Conservation (phyloP, 2,329 filamentous ascomycete species). For the Aspergillus tanneri region DNA sequence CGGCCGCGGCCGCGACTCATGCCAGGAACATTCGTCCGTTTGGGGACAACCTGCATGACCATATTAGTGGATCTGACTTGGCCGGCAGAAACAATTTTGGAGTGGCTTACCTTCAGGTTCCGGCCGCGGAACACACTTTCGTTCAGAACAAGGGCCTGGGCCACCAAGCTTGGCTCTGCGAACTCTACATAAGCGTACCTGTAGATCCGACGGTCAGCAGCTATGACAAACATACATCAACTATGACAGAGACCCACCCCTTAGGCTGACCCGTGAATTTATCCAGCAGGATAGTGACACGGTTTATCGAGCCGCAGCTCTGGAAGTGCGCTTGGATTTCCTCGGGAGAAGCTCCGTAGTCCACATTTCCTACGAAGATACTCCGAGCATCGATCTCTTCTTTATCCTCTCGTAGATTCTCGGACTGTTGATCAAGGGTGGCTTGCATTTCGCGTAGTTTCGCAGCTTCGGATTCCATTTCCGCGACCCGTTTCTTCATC, state of each 20-base stretch:
- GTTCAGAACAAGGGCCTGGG: constrained; percentile 89
- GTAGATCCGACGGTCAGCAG: constrained; percentile 29
- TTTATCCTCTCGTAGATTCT: constrained; percentile 84
- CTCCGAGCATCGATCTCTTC: constrained; percentile 93
- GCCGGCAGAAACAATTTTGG: not conserved
- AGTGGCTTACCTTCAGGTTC: constrained; percentile 77
- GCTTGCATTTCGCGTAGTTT: constrained; percentile 87
- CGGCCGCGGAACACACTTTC: constrained; percentile 94
- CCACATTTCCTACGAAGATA: constrained; percentile 98
- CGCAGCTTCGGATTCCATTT: constrained; percentile 87
- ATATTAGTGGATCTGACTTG: constrained; percentile 18
- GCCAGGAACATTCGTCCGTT: constrained; percentile 93
- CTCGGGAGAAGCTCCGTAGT: constrained; percentile 94
- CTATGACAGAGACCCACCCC: constrained; percentile 66
- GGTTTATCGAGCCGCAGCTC: constrained; percentile 94
- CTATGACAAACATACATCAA: not conserved
- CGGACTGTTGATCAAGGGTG: constrained; percentile 77
- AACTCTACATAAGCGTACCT: constrained; percentile 99
- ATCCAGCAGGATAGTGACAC: constrained; percentile 94
- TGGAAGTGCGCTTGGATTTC: constrained; percentile 99
- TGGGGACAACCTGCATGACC: constrained; percentile 69
- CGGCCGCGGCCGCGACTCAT: constrained; percentile 72
- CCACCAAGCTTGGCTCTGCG: constrained; percentile 86
- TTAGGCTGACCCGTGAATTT: constrained; percentile 99
- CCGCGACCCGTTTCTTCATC: constrained; percentile 82